These are phyloP conservation scores for Phytophthora sansomeana DNA, from an alignment of 352 stramenopile genomes.

Conservation along the genomic window DNA sequence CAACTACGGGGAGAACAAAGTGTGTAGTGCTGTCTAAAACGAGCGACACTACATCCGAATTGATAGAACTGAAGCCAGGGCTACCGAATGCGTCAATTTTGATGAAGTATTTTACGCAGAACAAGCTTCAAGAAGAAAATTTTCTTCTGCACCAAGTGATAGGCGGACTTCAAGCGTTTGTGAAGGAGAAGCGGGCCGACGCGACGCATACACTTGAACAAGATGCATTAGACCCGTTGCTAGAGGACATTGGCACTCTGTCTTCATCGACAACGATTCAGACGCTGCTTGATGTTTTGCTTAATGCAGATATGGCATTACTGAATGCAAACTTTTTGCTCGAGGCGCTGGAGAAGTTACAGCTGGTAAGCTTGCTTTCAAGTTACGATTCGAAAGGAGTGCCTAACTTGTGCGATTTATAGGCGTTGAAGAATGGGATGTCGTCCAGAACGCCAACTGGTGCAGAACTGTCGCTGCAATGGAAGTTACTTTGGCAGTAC, in stretches of 20 bases:
- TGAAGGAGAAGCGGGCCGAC: conserved; percentile 66
- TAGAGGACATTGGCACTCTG: conserved; percentile 74
- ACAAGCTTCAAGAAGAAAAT: conserved; percentile 89
- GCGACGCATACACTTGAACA: conserved; percentile 52
- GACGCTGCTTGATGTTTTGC: conserved; percentile 74
- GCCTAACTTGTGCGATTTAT: conserved; percentile 19
- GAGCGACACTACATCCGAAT: conserved; percentile 43
- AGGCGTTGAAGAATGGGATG: conserved; percentile 68
- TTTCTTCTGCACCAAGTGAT: conserved; percentile 87
- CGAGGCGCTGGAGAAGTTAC: conserved; percentile 67
- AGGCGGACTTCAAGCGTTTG: conserved; percentile 70
- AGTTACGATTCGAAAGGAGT: neutral
- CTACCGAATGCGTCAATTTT: conserved; percentile 67
- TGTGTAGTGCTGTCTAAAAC: conserved; percentile 64
- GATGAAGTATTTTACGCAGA: conserved; percentile 89
- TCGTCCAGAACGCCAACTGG: conserved; percentile 66
- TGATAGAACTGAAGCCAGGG: conserved; percentile 68
- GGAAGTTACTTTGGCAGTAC: conserved; percentile 75
- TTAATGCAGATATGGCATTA: conserved; percentile 63
- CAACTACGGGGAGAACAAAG: conserved; percentile 40
- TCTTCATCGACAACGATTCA: conserved; percentile 75
- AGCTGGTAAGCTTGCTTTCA: conserved; percentile 47
- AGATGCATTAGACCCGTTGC: conserved; percentile 55
- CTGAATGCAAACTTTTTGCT: conserved; percentile 69
- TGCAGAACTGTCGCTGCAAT: conserved; percentile 64